Base-by-base conservation (phyloP, 306 rosid genomes). In the Corylus avellana region DNA sequence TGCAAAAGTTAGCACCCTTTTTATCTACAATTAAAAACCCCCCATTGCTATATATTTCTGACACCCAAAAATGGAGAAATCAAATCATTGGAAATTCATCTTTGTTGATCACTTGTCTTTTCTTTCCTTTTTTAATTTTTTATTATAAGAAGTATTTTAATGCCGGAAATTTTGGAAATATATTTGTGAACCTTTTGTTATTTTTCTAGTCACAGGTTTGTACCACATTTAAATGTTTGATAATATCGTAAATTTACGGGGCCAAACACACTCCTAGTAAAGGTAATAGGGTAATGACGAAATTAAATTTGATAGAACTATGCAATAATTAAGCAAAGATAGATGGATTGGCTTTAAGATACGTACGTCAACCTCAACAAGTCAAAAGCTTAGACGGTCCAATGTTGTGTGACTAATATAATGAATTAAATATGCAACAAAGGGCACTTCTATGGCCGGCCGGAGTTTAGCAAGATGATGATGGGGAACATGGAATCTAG, bases 401-500 rank as follows among this genome's bases (percentile, higher is more conserved):
- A 39, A 42, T 3, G 50, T 39, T 67, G 50, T 67, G 9, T 17
- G 49, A 47, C 18, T 42, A 57, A 18, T 20, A 22, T 59, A 22
- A 25, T 59, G 1, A 49, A 49, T 49, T 49, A 12, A 49, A 10
- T 49, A 49, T 11, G 53, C 53, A 49, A 12, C 53, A 49, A 48
- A 49, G 14, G 14, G 53, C 53, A 49, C 16, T 49, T 49, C 53
- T 49, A 49, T 49, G 53, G 13, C 53, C 14, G 71, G 61, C 64
- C 74, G 47, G 73, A 49, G 75, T 88, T 61, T 79, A 71, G 80
- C 77, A 73, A 3, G 35, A 83, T 78, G 80, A 75, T 78, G 78
- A 80, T 84, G 67, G 87, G 85, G 85, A 83, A 89, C 88, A 89
- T 70, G 80, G 91, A 92, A 87, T 89, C 89, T 89, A 42, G 89